Base-by-base conservation (phyloP, 2,329 filamentous ascomycete species). In the Metarhizium robertsii region DNA sequence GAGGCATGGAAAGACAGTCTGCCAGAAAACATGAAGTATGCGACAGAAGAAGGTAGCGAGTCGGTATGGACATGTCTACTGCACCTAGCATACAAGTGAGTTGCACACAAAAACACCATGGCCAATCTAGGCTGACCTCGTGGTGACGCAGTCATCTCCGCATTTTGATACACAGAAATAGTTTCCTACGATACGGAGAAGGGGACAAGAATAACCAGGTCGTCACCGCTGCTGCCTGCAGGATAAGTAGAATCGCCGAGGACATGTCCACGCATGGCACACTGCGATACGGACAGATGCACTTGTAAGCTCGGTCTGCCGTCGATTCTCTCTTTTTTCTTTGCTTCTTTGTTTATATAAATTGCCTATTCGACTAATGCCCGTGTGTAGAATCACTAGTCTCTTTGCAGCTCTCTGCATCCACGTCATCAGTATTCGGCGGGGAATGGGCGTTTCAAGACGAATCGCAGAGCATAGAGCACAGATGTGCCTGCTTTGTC, bases 351-450 rank as follows among this genome's bases (percentile, higher is more conserved):
- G n/a, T 6, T 25, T 25, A 25, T 25, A 25, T 25, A 25, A 25
- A 25, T 25, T 25, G 25, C 1, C 25, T 25, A 25, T 6, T 18
- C 8, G n/a, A 45, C 42, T 45, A 4, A 20, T 10, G n/a, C n/a
- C 10, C n/a, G n/a, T 45, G 43, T 30, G 53, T 54, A 70, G 67
- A 18, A 71, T 71, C 10, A 71, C 70, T 6, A 69, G 65, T 52
- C 61, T 72, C 18, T 72, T 72, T 45, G 68, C 68, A 3, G 69
- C 70, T 3, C 61, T 71, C 0, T 73, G 70, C 52, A 71, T 72
- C 14, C 69, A 73, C 55, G 67, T 65, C 55, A 68, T 72, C 53
- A 66, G 63, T 54, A 67, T 72, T 53, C 63, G 68, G 18, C 65
- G 67, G 46, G 66, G 65, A 25, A 62, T 60, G 7, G 69, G 67